These are phyloP conservation scores for Lactarius hatsudake DNA, from an alignment of 768 basidiomycete species.

Conservation along the genomic window DNA sequence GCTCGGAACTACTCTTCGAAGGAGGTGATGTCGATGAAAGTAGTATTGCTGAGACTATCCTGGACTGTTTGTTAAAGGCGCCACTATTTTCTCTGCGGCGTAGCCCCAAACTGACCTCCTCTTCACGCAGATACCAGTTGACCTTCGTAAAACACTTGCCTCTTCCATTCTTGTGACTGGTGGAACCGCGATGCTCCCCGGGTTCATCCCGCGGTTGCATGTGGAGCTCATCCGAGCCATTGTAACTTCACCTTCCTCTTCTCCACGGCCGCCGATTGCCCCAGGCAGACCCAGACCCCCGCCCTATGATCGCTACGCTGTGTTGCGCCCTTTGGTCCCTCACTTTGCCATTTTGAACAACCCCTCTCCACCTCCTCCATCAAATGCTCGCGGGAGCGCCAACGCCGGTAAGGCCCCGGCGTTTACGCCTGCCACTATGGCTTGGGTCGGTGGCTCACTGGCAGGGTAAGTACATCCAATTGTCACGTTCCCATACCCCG, in stretches of 20 bases:
- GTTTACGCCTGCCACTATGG: slow-evolving; percentile 74
- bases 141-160: slow-evolving; percentile 80
- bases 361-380: slow-evolving; percentile 54
- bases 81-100: slow-evolving; percentile 12
- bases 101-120: slow-evolving; percentile 16
- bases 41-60: slow-evolving; percentile 76
- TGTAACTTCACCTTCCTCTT: slow-evolving; percentile 37
- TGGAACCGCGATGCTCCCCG: slow-evolving; percentile 88
- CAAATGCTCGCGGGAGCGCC: slow-evolving; percentile 49
- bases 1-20: slow-evolving; percentile 88
- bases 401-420: slow-evolving; percentile 85
- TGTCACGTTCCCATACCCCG: not conserved
- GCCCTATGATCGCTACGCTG: slow-evolving; percentile 69
- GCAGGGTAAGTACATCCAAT: slow-evolving; percentile 63
- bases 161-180: slow-evolving; percentile 85
- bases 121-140: slow-evolving; percentile 69
- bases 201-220: slow-evolving; percentile 89
- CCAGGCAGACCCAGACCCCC: slow-evolving; percentile 44
- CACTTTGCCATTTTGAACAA: slow-evolving; percentile 86
- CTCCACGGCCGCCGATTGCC: slow-evolving; percentile 38
- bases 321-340: slow-evolving; percentile 65
- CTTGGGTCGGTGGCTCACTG: slow-evolving; percentile 93
- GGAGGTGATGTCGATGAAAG: slow-evolving; percentile 86
- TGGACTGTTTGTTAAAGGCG: slow-evolving; percentile 81
- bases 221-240: slow-evolving; percentile 68